phyloP scores from a whole-genome alignment of 2,329 filamentous ascomycete species.

The Dothidotthia symphoricarpi region DNA sequence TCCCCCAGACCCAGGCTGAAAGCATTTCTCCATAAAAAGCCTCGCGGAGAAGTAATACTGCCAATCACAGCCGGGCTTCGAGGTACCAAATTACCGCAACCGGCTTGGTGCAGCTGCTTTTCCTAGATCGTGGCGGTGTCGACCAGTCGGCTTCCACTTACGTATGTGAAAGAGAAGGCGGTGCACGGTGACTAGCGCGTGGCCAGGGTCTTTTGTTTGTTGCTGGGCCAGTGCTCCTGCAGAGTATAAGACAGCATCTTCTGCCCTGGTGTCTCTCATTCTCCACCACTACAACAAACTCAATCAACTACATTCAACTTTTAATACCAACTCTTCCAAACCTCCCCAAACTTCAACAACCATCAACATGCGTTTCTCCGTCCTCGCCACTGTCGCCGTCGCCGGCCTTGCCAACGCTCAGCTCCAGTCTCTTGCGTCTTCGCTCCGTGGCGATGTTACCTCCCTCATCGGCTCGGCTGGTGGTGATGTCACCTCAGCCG shows the following conservation, averaged over 20 bases:
- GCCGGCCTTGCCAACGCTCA: constrained; percentile 32
- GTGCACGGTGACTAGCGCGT: constrained; percentile 13
- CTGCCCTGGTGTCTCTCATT: constrained; percentile 8
- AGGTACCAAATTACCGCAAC: constrained; percentile 14
- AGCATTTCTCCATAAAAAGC: constrained; percentile 8
- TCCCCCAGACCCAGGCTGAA: constrained; percentile 21
- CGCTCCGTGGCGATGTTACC: constrained; percentile 14
- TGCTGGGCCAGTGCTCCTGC: no score
- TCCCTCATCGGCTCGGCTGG: constrained; percentile 11
- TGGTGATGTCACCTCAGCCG: constrained; percentile 8
- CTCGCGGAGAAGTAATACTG: constrained; percentile 16
- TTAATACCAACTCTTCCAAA: constrained; percentile 4
- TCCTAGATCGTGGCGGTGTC: constrained; percentile 21
- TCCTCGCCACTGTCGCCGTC: constrained; percentile 31
- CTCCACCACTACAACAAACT: constrained; percentile 12
- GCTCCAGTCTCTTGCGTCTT: constrained; percentile 27
- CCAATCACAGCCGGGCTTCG: constrained; percentile 12
- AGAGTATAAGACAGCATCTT: constrained; percentile 20
- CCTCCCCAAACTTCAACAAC: no score
- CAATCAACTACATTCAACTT: constrained; percentile 5
- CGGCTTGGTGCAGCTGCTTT: constrained; percentile 6
- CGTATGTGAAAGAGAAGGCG: constrained; percentile 24
- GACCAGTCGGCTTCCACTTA: constrained; percentile 18
- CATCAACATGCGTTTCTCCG: constrained; percentile 40
- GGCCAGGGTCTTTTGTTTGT: constrained; percentile 24